phyloP scores from a whole-genome alignment of 257 asterid genomes.

The Ophiorrhiza pumila region DNA sequence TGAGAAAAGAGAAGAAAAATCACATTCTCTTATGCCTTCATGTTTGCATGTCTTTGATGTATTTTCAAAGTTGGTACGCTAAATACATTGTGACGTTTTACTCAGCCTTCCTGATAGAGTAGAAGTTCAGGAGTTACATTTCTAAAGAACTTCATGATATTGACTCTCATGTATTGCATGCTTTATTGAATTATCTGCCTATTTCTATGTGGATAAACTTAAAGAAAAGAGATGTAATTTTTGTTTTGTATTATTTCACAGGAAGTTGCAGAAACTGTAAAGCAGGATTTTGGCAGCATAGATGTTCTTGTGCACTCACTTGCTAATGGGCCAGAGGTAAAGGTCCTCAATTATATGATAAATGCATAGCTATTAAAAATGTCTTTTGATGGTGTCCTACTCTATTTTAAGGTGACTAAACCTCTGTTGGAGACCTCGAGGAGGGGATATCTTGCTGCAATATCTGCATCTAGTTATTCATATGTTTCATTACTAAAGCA shows the following conservation, averaged over 20 bases:
- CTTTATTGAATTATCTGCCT: neutral
- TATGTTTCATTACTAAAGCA: slow-evolving; percentile 67
- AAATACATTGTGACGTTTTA: neutral
- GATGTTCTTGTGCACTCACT: slow-evolving; percentile 90
- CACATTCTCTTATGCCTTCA: neutral
- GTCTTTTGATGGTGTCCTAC: slow-evolving; percentile 19
- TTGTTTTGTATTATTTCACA: slow-evolving; percentile 30
- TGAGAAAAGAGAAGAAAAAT: neutral
- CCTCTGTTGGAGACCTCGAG: slow-evolving; percentile 85
- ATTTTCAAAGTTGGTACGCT: neutral
- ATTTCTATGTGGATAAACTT: neutral
- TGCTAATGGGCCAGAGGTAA: slow-evolving; percentile 92
- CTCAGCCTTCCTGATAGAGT: neutral
- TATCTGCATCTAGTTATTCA: slow-evolving; percentile 93
- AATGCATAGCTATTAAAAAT: neutral
- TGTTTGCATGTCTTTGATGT: neutral
- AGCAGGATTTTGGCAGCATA: slow-evolving; percentile 77
- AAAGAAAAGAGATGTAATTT: neutral
- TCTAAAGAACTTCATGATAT: neutral
- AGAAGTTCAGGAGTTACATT: neutral
- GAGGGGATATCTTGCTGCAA: slow-evolving; percentile 86
- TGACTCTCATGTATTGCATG: neutral
- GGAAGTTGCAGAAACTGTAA: slow-evolving; percentile 86
- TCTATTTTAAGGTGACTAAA: slow-evolving; percentile 58
- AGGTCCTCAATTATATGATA: slow-evolving; percentile 9